A percentile compares a stretch with the other conserved stretches of the same genome.
These are phyloP conservation scores for Chalaropsis ovoidea DNA, from an alignment of 2,329 filamentous ascomycete species.

Conservation along the genomic window DNA sequence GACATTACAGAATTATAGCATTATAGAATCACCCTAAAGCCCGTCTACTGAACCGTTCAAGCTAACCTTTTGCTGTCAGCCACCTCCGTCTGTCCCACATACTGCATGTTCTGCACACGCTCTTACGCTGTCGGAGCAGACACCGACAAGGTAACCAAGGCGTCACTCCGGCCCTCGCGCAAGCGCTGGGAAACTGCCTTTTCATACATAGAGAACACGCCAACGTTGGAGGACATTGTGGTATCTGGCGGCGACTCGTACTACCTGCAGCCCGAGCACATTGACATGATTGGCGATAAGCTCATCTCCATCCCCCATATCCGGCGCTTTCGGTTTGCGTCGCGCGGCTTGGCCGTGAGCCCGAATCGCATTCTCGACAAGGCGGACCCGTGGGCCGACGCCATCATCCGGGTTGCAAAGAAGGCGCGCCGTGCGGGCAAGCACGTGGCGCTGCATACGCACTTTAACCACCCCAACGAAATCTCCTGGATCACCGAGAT, in stretches of 20 bases:
- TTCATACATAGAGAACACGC: slow-evolving; percentile 44
- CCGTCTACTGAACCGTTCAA: background rate
- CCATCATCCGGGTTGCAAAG: slow-evolving; percentile 43
- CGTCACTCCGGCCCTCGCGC: slow-evolving; percentile 34
- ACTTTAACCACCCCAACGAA: slow-evolving; percentile 54
- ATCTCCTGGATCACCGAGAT: slow-evolving; percentile 49
- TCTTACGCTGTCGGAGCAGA: slow-evolving; percentile 48
- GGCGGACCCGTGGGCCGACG: slow-evolving; percentile 44
- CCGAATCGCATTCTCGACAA: slow-evolving; percentile 46
- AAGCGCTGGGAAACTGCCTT: slow-evolving; percentile 48
- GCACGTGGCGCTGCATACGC: slow-evolving; percentile 52
- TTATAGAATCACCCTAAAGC: background rate
- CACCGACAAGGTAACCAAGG: slow-evolving; percentile 43
- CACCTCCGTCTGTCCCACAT: slow-evolving; percentile 51
- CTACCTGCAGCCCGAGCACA: slow-evolving; percentile 44
- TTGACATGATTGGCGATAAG: slow-evolving; percentile 44
- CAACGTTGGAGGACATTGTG: slow-evolving; percentile 47
- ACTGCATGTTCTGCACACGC: slow-evolving; percentile 53
- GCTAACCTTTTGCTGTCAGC: slow-evolving; percentile 33
- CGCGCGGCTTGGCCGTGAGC: slow-evolving; percentile 51
- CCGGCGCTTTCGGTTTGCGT: slow-evolving; percentile 50
- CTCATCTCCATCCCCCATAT: slow-evolving; percentile 50
- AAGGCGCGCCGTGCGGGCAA: slow-evolving; percentile 45
- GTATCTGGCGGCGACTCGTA: slow-evolving; percentile 55
- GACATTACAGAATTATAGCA: background rate